These are phyloP conservation scores for Mortierella sp. DNA, from an alignment of 371 early-diverging fungal genomes.

Conservation along the genomic window DNA sequence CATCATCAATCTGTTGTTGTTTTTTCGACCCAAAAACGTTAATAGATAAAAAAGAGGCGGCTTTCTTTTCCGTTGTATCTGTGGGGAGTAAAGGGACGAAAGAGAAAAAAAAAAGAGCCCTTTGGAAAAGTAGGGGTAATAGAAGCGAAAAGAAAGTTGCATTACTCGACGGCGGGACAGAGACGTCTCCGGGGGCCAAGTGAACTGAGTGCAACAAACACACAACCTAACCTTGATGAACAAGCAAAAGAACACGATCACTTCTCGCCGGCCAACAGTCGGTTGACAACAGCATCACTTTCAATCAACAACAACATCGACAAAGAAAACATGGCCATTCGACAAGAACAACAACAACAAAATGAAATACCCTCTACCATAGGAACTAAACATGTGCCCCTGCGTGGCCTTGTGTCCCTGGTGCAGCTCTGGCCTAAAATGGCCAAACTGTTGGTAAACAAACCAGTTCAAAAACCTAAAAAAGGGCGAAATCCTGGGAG, in stretches of 20 bases:
- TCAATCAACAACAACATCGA: not conserved
- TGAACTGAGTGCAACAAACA: not conserved
- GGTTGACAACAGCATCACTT: not conserved
- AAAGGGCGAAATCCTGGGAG: constrained; percentile 6
- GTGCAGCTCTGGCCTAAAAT: constrained; percentile 5
- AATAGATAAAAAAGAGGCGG: not conserved
- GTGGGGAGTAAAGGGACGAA: constrained; percentile 5
- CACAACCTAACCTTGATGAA: not conserved
- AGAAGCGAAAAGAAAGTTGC: not conserved
- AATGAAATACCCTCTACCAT: not conserved
- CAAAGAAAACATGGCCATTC: not conserved
- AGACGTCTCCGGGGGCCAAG: not conserved
- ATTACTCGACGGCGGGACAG: not conserved
- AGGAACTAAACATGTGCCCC: not conserved
- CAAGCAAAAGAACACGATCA: not conserved
- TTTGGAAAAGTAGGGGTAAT: not conserved
- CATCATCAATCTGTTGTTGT: too few species aligned
- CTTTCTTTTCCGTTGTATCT: not conserved
- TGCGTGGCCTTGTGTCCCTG: not conserved
- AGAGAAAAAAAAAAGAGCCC: constrained; percentile 2
- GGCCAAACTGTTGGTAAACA: not conserved
- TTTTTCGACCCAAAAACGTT: constrained; percentile 5
- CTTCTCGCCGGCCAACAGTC: not conserved
- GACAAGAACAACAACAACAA: not conserved
- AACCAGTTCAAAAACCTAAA: not conserved